Evolutionary conservation across 2,329 filamentous ascomycete genomes (phyloP).

Genomic region (Claviceps lovelessii): DNA sequence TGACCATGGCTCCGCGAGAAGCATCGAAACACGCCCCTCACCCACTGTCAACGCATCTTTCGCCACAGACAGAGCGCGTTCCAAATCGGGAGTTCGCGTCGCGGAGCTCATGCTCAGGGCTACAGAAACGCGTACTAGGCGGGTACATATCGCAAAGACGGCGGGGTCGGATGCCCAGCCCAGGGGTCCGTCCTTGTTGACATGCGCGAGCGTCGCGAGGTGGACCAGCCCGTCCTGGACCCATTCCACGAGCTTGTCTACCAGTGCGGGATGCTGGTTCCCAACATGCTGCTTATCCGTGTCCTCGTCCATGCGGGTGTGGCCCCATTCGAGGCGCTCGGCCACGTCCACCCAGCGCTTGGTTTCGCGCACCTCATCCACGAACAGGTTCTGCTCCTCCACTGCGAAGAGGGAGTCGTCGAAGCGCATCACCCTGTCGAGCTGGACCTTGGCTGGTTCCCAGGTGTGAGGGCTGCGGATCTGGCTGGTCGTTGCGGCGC

Average conservation of each 20-base stretch:
- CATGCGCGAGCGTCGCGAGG: slow-evolving; percentile 20
- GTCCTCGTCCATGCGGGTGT: neutral
- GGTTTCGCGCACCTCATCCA: slow-evolving; percentile 67
- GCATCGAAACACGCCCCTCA: slow-evolving; percentile 13
- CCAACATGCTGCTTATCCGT: neutral
- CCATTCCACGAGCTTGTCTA: slow-evolving; percentile 30
- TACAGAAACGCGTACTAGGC: slow-evolving; percentile 27
- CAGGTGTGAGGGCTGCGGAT: neutral
- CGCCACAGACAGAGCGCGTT: slow-evolving; percentile 3
- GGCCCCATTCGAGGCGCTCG: slow-evolving; percentile 9
- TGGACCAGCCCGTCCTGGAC: slow-evolving; percentile 31
- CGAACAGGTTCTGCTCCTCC: slow-evolving; percentile 90
- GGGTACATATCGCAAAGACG: slow-evolving; percentile 47
- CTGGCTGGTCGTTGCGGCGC: slow-evolving; percentile 1
- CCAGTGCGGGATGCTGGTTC: slow-evolving; percentile 14
- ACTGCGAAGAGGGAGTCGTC: slow-evolving; percentile 65
- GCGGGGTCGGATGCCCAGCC: slow-evolving; percentile 59
- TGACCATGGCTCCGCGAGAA: slow-evolving; percentile 12
- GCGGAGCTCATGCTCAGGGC: slow-evolving; percentile 16
- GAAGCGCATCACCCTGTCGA: slow-evolving; percentile 32
- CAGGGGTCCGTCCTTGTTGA: slow-evolving; percentile 46
- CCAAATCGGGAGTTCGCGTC: slow-evolving; percentile 1
- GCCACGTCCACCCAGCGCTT: slow-evolving; percentile 50
- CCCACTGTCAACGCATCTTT: slow-evolving; percentile 2
- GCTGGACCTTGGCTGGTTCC: slow-evolving; percentile 22